These are phyloP conservation scores for Amaranthus cruentus DNA, from an alignment of 148 eudicot species.

Conservation along the genomic window DNA sequence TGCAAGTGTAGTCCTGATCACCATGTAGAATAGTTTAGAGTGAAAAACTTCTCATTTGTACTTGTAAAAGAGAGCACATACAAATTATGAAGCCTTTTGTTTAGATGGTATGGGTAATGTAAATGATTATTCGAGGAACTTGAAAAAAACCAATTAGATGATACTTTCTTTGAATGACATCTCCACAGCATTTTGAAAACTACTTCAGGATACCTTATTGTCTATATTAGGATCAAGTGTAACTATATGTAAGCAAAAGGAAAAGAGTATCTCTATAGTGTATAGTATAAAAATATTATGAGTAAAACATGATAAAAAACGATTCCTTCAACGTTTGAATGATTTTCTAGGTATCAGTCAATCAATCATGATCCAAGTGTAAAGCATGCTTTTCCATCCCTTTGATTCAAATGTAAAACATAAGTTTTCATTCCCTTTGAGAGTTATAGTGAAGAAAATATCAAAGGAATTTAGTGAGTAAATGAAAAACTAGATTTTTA, in stretches of 20 bases:
- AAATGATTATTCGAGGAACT: neutral
- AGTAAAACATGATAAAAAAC: neutral
- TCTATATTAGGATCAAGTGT: neutral
- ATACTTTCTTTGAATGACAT: no score
- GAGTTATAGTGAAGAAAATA: no score
- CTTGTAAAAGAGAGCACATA: neutral
- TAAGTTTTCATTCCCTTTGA: no score
- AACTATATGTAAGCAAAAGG: neutral
- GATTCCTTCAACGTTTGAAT: neutral
- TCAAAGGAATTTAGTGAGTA: no score
- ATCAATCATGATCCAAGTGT: no score
- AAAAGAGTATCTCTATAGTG: neutral
- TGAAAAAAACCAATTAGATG: no score
- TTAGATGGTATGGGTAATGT: neutral
- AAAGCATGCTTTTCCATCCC: no score
- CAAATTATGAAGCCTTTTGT: neutral
- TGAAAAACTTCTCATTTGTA: neutral
- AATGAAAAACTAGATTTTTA: no score
- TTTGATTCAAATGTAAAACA: no score
- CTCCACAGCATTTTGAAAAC: no score
- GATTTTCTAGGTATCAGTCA: neutral
- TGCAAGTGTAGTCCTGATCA: constrained; percentile 72
- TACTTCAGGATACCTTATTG: no score
- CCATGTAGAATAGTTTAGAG: constrained; percentile 21
- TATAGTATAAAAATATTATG: neutral